Conservation (phyloP, 192 early-diverging fungal genomes). For the Jimgerdemannia lactiflua region DNA sequence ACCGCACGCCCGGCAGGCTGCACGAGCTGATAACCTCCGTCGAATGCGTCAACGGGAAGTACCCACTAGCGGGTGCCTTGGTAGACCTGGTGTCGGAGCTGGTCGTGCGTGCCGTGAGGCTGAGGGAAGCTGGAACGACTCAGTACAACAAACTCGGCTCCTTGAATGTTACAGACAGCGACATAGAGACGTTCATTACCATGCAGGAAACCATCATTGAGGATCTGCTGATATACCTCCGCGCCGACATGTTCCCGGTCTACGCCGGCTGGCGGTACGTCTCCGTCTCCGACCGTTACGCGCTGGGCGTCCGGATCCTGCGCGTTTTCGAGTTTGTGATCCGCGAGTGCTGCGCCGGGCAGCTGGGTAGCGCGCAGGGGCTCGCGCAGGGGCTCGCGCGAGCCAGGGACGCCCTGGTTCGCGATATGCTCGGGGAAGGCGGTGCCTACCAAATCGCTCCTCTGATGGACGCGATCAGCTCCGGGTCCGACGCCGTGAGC, state of each 20-base stretch:
- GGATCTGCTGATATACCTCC: background rate
- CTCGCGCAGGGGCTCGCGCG: no score
- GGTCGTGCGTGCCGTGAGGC: background rate
- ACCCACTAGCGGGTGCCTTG: slow-evolving; percentile 20
- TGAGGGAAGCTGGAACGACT: no score
- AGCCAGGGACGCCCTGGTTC: slow-evolving; percentile 24
- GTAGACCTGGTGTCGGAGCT: slow-evolving; percentile 19
- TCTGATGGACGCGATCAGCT: slow-evolving; percentile 38
- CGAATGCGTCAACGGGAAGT: background rate
- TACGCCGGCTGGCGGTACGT: slow-evolving; percentile 32
- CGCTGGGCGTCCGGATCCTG: slow-evolving; percentile 24
- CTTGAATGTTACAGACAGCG: no score
- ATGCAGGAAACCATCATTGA: no score
- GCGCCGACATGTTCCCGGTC: slow-evolving; percentile 25
- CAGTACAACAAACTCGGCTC: no score
- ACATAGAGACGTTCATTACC: no score
- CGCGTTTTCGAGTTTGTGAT: slow-evolving; percentile 6
- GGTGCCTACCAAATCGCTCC: slow-evolving; percentile 42
- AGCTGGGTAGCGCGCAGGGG: no score
- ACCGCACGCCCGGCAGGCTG: no score
- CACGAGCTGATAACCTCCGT: no score
- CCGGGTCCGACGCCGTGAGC: slow-evolving; percentile 3
- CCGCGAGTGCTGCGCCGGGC: no score
- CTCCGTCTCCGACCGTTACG: slow-evolving; percentile 16
- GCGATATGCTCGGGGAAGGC: slow-evolving; percentile 45